phyloP scores from a whole-genome alignment of 164 flowering plant species.

The Akebia trifoliata region DNA sequence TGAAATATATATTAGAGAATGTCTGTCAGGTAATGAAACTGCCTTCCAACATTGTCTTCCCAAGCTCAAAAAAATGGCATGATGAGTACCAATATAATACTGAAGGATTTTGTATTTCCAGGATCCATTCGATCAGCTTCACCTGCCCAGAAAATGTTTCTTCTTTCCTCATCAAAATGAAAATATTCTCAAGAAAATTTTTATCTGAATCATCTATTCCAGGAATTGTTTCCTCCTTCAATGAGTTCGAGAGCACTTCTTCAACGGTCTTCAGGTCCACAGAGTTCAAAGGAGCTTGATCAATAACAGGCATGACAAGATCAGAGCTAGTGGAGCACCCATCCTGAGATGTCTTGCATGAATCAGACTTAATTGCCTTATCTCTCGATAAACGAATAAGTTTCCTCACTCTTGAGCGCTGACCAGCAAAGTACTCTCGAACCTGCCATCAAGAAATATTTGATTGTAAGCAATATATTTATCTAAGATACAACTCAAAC shows the following conservation, averaged over 20 bases:
- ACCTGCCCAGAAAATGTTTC: conserved; percentile 86
- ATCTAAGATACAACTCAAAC: not conserved
- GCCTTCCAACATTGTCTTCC: not conserved
- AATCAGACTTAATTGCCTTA: conserved; percentile 38
- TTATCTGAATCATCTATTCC: conserved; percentile 56
- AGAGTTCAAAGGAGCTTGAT: conserved; percentile 44
- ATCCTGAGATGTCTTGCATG: conserved; percentile 24
- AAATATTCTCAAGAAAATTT: conserved; percentile 66
- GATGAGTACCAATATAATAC: conserved; percentile 61
- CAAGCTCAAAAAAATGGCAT: not conserved
- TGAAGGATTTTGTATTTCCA: conserved; percentile 60
- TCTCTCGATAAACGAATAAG: conserved; percentile 60
- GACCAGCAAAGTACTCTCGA: conserved; percentile 78
- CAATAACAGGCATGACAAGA: conserved; percentile 21
- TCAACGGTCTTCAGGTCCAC: conserved; percentile 37
- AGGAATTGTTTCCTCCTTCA: conserved; percentile 48
- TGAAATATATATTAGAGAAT: conserved; percentile 25
- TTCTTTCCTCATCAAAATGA: conserved; percentile 71
- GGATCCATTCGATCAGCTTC: conserved; percentile 87
- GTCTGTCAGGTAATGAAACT: conserved; percentile 9
- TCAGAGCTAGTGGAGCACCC: conserved; percentile 31
- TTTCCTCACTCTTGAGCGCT: conserved; percentile 76
- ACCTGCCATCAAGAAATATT: conserved; percentile 40
- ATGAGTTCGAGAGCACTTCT: conserved; percentile 49
- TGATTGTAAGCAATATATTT: not conserved